phyloP scores from a whole-genome alignment of 1,139 yeast species.

The Zygosaccharomyces pseudobailii region DNA sequence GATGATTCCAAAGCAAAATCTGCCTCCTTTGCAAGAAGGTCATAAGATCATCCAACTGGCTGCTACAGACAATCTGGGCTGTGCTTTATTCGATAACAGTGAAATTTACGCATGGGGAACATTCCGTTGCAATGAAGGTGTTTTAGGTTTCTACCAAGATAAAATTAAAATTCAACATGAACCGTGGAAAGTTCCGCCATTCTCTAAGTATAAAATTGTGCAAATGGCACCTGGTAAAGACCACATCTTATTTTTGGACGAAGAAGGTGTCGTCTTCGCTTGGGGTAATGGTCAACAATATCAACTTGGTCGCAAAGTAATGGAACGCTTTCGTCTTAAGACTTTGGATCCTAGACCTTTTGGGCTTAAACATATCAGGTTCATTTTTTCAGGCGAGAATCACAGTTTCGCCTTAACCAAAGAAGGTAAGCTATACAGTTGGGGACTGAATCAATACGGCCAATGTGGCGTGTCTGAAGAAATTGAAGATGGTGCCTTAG shows the following conservation, averaged over 20 bases:
- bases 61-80: slow-evolving; percentile 92
- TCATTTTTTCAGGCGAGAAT: slow-evolving; percentile 89
- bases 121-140: slow-evolving; percentile 88
- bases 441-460: slow-evolving; percentile 97
- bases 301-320: slow-evolving; percentile 80
- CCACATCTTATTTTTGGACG: slow-evolving; percentile 78
- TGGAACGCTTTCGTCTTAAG: slow-evolving; percentile 69
- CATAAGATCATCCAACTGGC: slow-evolving; percentile 67
- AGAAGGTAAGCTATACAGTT: slow-evolving; percentile 65
- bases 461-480: slow-evolving; percentile 78
- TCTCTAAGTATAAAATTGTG: slow-evolving; percentile 59
- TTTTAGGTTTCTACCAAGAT: slow-evolving; percentile 68
- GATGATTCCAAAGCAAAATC: slow-evolving; percentile 49
- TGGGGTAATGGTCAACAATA: slow-evolving; percentile 97
- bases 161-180: slow-evolving; percentile 57
- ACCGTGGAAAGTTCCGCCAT: slow-evolving; percentile 55
- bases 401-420: slow-evolving; percentile 89
- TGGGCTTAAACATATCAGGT: slow-evolving; percentile 70
- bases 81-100: slow-evolving; percentile 73
- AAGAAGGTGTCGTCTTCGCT: slow-evolving; percentile 81
- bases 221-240: slow-evolving; percentile 92
- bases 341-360: slow-evolving; percentile 66
- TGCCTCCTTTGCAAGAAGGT: slow-evolving; percentile 47
- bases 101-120: slow-evolving; percentile 98
- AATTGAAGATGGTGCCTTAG: slow-evolving; percentile 76